Conservation (phyloP, 169 alveolate species). For the Prorocentrum cordatum region DNA sequence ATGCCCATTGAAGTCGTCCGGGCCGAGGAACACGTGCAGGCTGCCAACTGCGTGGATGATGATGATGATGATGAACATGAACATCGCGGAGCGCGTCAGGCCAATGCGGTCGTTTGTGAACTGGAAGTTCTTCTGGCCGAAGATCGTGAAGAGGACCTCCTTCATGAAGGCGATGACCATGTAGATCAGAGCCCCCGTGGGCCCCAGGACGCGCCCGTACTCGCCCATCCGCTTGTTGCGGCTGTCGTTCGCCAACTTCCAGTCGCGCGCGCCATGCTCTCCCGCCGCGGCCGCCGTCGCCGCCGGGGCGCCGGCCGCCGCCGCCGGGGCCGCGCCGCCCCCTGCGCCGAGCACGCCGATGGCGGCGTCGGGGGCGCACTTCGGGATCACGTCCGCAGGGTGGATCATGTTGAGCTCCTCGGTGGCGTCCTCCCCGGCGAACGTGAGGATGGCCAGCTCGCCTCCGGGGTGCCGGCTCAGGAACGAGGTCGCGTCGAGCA, state of each 20-base stretch:
- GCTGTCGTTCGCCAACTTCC: no score
- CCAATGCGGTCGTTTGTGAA: slow-evolving; percentile 14
- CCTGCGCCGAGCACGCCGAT: slow-evolving; percentile 9
- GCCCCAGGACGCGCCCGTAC: no score
- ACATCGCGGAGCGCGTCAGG: slow-evolving; percentile 5
- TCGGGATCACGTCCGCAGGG: slow-evolving; percentile 8
- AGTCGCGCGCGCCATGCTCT: no score
- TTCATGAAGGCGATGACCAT: background rate
- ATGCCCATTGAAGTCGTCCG: slow-evolving; percentile 21
- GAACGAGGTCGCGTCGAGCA: slow-evolving; percentile 19
- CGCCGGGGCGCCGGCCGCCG: background rate
- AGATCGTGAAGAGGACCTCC: background rate
- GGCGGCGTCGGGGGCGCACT: background rate
- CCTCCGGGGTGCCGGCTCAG: slow-evolving; percentile 16
- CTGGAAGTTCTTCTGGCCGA: background rate
- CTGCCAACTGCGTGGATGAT: slow-evolving; percentile 16
- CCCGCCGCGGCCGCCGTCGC: slow-evolving; percentile 1
- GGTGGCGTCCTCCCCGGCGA: slow-evolving; percentile 30
- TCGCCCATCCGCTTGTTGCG: no score
- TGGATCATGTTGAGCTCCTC: slow-evolving; percentile 57
- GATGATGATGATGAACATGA: slow-evolving; percentile 14
- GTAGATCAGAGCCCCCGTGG: no score
- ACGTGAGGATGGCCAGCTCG: slow-evolving; percentile 26
- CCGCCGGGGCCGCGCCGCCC: background rate
- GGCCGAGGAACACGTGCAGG: slow-evolving; percentile 20